phyloP scores from a whole-genome alignment of 1,139 yeast genomes.

The Hemisphaericaspora lyxosophila region DNA sequence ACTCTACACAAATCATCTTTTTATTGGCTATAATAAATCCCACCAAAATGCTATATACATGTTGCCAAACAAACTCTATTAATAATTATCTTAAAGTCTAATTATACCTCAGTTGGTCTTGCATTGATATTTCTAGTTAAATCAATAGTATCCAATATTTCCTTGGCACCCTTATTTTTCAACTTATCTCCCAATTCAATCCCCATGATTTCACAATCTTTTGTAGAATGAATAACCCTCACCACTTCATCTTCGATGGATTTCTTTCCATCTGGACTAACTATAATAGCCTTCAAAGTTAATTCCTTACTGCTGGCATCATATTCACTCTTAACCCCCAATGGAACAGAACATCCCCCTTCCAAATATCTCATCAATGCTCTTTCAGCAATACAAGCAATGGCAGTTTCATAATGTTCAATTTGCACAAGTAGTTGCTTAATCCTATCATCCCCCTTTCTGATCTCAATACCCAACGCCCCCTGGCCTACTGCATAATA shows the following conservation, averaged over 20 bases:
- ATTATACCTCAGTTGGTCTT: conserved; percentile 18
- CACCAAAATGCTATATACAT: too few relatives aligned
- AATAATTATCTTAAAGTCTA: too few relatives aligned
- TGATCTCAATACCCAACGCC: conserved; percentile 88
- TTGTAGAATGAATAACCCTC: conserved; percentile 36
- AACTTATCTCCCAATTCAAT: conserved; percentile 64
- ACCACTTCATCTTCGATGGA: conserved; percentile 56
- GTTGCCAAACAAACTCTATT: conserved; percentile 1
- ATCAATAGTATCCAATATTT: conserved; percentile 77
- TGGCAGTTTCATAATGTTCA: conserved; percentile 65
- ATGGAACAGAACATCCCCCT: conserved; percentile 98
- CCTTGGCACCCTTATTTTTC: conserved; percentile 76
- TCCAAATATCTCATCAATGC: conserved; percentile 83
- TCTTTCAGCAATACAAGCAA: conserved; percentile 89
- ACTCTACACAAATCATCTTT: too few relatives aligned
- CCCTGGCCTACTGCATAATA: conserved; percentile 98
- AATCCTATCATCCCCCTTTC: conserved; percentile 63
- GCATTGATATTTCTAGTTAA: conserved; percentile 17
- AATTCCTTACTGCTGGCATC: conserved; percentile 44
- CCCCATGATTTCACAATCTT: conserved; percentile 76
- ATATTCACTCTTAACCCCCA: conserved; percentile 76
- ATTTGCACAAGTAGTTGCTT: conserved; percentile 59
- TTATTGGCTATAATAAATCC: too few relatives aligned
- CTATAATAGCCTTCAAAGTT: conserved; percentile 68
- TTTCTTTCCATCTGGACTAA: conserved; percentile 78